A percentile compares a stretch with the other conserved stretches of the same genome.
phyloP scores from a whole-genome alignment of 2,329 filamentous ascomycete species.

The Fonsecaea multimorphosa region DNA sequence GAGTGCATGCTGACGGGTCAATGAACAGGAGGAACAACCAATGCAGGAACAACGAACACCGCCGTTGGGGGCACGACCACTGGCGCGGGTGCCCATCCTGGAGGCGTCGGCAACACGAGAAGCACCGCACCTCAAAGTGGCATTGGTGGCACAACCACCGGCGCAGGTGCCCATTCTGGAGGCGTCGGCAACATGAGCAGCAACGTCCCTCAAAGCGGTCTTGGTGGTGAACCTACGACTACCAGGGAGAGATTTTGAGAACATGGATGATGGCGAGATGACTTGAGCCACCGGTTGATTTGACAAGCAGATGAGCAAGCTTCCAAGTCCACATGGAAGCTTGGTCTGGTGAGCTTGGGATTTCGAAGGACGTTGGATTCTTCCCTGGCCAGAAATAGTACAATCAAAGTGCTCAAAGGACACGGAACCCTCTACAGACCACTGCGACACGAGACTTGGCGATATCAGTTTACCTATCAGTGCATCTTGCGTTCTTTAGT shows the following conservation, averaged over 20 bases:
- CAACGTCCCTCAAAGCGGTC: conserved; percentile 14
- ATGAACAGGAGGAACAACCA: conserved; percentile 12
- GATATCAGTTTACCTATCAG: not conserved
- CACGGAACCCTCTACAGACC: not conserved
- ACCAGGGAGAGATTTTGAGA: conserved; percentile 25
- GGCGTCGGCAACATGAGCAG: conserved; percentile 32
- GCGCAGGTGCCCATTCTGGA: conserved; percentile 32
- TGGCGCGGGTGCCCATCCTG: conserved; percentile 30
- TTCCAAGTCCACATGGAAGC: not conserved
- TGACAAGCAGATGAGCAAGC: not conserved
- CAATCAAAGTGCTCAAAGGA: not conserved
- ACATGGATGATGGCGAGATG: not conserved
- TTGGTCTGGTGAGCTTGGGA: not conserved
- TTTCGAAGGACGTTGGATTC: not conserved
- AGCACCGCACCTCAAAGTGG: conserved; percentile 18
- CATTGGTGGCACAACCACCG: conserved; percentile 26
- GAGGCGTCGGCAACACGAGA: conserved; percentile 31
- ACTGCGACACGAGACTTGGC: not conserved
- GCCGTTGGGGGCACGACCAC: conserved; percentile 25
- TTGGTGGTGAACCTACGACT: conserved; percentile 23
- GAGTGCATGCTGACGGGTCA: conserved; percentile 4
- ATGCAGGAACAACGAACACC: conserved; percentile 11
- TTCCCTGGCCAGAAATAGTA: not conserved
- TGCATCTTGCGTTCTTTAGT: not conserved
- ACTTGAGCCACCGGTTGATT: not conserved